Evolutionary conservation across 2,329 filamentous ascomycete species (phyloP), one percentile per base, ranked within the genome.

Genomic region (Monosporascus ibericus): DNA sequence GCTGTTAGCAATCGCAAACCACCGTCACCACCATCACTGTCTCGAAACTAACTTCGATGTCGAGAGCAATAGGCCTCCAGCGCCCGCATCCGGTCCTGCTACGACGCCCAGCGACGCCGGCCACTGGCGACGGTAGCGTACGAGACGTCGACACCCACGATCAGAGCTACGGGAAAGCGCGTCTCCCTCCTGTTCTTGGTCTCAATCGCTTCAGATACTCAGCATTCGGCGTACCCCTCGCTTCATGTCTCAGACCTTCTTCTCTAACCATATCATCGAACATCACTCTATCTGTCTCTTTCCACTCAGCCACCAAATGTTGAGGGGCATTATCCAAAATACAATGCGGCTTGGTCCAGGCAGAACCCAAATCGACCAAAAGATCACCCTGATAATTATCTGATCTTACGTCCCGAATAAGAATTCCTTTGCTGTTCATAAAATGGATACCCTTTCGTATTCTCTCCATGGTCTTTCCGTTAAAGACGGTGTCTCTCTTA

Each of bases 341-440:
- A 34, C 52, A 56, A 49, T 56, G 54, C 17, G 56, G 56, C 36
- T 52, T 44, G 6, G 52, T 56, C 50, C 50, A 56, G 4, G 54
- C 24, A 8, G 47, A 47, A 3, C 56, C 56, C 6, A 58, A 47
- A 39, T 58, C 52, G 1, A 57, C 17, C 7, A 56, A 25, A 9
- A 42, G 49, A 27, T 47, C 47, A 11, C 34, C 40, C 36, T 50
- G 48, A 47, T 44, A 56, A 36, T 56, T 56, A 18, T 30, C 20
- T 11, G n/a, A 3, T 24, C 30, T 11, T 9, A 56, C 27, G 27
- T 58, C 56, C n/a, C 37, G 17, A 5, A 51, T 25, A 14, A 52
- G 24, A n/a, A 53, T 48, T 4, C 36, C n/a, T 5, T 49, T 49
- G 22, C 47, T 46, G 25, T 58, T 56, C 42, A 56, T 48, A 18